Conservation (phyloP, 306 rosid genomes). For the Astragalus membranaceus region DNA sequence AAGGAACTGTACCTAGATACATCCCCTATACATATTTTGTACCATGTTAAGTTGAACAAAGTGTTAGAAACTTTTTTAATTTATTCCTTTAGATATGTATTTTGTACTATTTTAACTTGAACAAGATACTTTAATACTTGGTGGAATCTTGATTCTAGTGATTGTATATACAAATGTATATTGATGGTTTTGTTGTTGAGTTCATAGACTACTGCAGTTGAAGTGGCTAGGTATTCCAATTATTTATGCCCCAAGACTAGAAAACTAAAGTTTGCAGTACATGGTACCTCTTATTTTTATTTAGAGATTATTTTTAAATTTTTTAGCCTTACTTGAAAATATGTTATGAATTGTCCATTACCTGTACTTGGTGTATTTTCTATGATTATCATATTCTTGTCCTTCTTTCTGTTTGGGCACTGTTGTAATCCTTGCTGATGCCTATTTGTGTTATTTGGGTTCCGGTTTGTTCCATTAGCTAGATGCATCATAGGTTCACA, state of each 20-base stretch:
- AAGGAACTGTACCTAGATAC: no score
- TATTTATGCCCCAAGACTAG: not conserved
- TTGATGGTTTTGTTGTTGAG: not conserved
- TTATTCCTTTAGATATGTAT: not conserved
- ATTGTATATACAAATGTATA: not conserved
- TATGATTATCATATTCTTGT: not conserved
- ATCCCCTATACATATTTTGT: no score
- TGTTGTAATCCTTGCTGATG: constrained; percentile 10
- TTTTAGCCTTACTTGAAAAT: not conserved
- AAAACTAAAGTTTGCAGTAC: not conserved
- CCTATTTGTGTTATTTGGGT: not conserved
- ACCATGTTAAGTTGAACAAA: no score
- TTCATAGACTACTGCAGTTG: not conserved
- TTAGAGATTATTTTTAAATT: not conserved
- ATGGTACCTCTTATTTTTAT: not conserved
- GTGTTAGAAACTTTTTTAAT: no score
- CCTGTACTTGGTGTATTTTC: not conserved
- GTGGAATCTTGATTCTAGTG: not conserved
- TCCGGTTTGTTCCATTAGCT: not conserved
- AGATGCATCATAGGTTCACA: not conserved
- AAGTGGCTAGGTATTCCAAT: not conserved
- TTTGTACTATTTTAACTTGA: not conserved
- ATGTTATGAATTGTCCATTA: not conserved
- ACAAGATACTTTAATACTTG: not conserved
- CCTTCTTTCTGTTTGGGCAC: not conserved